A percentile compares a stretch with the other conserved stretches of the same genome.
Evolutionary conservation across 1,284 basidiomycete genomes (phyloP).

Genomic region (Melampsora abietis-canadensis): DNA sequence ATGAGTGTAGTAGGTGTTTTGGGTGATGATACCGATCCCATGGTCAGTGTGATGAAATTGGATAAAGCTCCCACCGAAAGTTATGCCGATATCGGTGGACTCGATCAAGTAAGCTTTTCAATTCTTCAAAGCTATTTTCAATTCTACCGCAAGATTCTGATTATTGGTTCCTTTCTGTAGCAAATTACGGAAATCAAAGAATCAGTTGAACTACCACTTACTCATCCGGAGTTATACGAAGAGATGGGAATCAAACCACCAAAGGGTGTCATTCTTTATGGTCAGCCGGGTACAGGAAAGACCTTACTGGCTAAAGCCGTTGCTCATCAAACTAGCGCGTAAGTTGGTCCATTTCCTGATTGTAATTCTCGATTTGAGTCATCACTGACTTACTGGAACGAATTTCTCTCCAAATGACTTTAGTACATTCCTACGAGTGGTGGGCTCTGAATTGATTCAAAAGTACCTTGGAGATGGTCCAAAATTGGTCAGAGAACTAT

Average conservation of each 20-base stretch:
- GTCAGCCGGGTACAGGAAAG: constrained; percentile 97
- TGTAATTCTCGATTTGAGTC: not conserved
- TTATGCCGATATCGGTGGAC: constrained; percentile 95
- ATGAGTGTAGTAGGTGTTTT: constrained; percentile 93
- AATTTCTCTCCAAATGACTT: constrained; percentile 57
- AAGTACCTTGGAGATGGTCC: constrained; percentile 93
- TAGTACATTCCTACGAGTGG: constrained; percentile 94
- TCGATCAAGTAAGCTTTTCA: constrained; percentile 91
- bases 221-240: constrained; percentile 97
- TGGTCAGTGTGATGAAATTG: constrained; percentile 70
- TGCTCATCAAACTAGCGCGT: constrained; percentile 77
- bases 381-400: not conserved
- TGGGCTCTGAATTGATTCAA: constrained; percentile 97
- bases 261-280: constrained; percentile 98
- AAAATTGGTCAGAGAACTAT: constrained; percentile 57
- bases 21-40: constrained; percentile 92
- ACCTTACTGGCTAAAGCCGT: constrained; percentile 97
- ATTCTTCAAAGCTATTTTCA: constrained; percentile 29
- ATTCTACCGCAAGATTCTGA: not conserved
- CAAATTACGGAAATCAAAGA: constrained; percentile 60
- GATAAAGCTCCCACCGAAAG: constrained; percentile 94
- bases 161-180: not conserved
- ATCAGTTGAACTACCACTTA: constrained; percentile 95
- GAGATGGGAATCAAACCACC: constrained; percentile 99
- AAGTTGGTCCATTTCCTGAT: not conserved